phyloP scores from a whole-genome alignment of 2,329 filamentous ascomycete species.

The Elsinoe australis region DNA sequence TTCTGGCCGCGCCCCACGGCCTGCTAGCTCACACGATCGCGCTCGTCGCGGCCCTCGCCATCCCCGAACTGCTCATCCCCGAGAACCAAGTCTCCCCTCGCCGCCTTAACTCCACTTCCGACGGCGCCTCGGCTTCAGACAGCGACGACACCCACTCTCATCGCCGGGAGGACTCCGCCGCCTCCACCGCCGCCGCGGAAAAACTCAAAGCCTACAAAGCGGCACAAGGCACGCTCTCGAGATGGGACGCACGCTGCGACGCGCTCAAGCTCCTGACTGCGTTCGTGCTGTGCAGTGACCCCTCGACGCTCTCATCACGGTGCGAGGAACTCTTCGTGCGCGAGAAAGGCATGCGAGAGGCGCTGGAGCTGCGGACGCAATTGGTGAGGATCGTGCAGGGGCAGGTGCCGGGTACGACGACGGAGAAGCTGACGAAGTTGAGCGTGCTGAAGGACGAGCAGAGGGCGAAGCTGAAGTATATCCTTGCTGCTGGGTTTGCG shows the following conservation, averaged over 20 bases:
- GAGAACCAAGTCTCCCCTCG: constrained; percentile 56
- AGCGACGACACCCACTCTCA: constrained; percentile 10
- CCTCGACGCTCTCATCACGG: constrained; percentile 46
- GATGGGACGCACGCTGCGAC: constrained; percentile 74
- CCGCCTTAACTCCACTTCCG: constrained; percentile 32
- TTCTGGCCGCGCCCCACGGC: constrained; percentile 73
- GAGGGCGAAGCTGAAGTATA: constrained; percentile 76
- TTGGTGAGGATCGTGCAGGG: constrained; percentile 68
- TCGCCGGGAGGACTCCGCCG: constrained; percentile 53
- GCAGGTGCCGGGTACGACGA: constrained; percentile 18
- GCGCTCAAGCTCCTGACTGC: constrained; percentile 85
- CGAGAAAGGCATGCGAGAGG: constrained; percentile 79
- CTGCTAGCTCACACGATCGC: constrained; percentile 82
- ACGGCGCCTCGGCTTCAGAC: constrained; percentile 21
- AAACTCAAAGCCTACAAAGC: constrained; percentile 59
- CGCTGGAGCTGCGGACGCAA: constrained; percentile 72
- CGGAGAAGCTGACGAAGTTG: constrained; percentile 32
- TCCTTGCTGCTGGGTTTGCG: constrained; percentile 84
- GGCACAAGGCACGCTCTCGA: constrained; percentile 70
- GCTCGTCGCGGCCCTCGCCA: constrained; percentile 78
- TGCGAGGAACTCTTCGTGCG: constrained; percentile 79
- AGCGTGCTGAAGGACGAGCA: constrained; percentile 55
- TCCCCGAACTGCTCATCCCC: constrained; percentile 78
- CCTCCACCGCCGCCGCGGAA: constrained; percentile 53
- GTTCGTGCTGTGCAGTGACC: constrained; percentile 50